Evolutionary conservation across 1,139 yeast genomes (phyloP), one percentile per base, ranked within the genome.

Genomic region (Nakaseomyces sp.): DNA sequence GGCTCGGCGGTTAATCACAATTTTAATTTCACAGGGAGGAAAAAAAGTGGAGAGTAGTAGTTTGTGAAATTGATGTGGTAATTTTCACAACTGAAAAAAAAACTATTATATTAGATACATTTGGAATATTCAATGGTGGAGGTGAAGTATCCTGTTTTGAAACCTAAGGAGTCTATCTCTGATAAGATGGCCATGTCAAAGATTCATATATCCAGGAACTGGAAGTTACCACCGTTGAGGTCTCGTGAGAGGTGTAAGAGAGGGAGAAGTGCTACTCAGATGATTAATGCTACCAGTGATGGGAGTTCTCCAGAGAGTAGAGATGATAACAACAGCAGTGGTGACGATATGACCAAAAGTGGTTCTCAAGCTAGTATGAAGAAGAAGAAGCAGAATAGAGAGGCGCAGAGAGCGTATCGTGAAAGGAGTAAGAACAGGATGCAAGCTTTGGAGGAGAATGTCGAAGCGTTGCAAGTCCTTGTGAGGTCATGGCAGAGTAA

Each of bases 401-500:
- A 95, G 19, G 97, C 97, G 3, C 97, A 88, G 66, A 66, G 97
- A 45, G 96, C 96, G 0, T 89, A 88, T 37, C 52, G 70, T 41
- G 68, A 65, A 41, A 56, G 70, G 42, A 57, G 63, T 33, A 66
- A 66, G 7, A 63, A 62, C 22, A 56, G 61, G 40, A 76, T 79
- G 5, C 67, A 70, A 22, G 82, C 76, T 51, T 64, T 79, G 40
- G 84, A 79, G 55, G 72, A 65, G 9, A 70, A 65, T 66, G 95
- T 49, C 88, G 86, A 63, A 68, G 93, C 54, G 65, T 64, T 79
- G 32, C 83, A 79, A 54, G 73, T 64, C 7, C 68, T 64, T 68
- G 95, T 49, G 82, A 61, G 69, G 93, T 51, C 67, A 91, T 55
- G 95, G 94, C 16, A 80, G 77, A 13, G 8, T 4, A 39, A 30